These are phyloP conservation scores for Xylariaceae sp. DNA, from an alignment of 2,329 filamentous ascomycete genomes.

Conservation along the genomic window DNA sequence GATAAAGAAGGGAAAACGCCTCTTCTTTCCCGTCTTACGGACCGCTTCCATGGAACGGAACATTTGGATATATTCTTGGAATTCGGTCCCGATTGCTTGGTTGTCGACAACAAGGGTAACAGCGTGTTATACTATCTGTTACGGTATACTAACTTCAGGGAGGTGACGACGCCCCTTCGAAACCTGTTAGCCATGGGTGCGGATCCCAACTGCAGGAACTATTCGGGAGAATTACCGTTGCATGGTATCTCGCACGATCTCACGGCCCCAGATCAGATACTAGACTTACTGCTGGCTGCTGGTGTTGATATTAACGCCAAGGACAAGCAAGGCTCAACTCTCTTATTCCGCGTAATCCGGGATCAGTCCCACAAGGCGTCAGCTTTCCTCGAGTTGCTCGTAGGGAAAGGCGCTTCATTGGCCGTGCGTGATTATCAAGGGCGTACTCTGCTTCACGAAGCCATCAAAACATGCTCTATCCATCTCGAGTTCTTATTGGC, in stretches of 20 bases:
- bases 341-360: conserved; percentile 4
- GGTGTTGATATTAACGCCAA: conserved; percentile 8
- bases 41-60: background rate
- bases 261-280: conserved; percentile 1
- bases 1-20: conserved; percentile 7
- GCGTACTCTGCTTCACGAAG: conserved; percentile 17
- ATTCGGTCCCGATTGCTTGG: background rate
- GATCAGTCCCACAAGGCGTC: background rate
- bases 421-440: conserved; percentile 1
- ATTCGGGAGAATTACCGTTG: background rate
- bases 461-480: background rate
- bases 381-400: background rate
- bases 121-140: conserved; percentile 2
- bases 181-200: conserved; percentile 5
- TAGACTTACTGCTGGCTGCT: conserved; percentile 12
- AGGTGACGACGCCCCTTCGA: background rate
- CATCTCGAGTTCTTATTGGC: background rate
- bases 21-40: background rate
- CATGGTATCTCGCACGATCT: background rate
- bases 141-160: background rate
- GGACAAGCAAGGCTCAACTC: conserved; percentile 1
- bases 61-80: background rate
- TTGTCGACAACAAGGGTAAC: conserved; percentile 12
- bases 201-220: conserved; percentile 14
- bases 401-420: conserved; percentile 4